Conservation (phyloP, 345 rosid species). For the Melaleuca quinquenervia region DNA sequence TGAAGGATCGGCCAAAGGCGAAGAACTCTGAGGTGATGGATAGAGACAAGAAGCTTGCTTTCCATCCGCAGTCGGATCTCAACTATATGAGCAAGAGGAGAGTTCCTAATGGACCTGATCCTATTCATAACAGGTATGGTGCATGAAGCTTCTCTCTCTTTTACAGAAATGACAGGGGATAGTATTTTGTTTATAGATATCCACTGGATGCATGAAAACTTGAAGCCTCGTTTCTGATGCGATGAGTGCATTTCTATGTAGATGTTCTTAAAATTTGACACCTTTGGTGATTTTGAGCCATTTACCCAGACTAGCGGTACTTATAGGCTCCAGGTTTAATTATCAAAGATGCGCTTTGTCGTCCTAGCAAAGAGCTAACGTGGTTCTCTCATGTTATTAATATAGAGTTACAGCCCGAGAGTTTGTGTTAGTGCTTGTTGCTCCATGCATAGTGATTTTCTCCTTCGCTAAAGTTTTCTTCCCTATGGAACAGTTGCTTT, state of each 20-base stretch:
- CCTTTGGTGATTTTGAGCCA: neutral
- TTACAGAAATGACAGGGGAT: neutral
- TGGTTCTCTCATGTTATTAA: neutral
- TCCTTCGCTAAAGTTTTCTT: neutral
- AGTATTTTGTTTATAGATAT: neutral
- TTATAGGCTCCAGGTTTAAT: neutral
- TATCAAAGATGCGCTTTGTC: neutral
- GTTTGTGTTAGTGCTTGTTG: neutral
- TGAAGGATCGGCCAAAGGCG: neutral
- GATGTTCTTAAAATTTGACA: neutral
- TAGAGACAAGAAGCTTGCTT: neutral
- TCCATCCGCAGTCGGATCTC: slow-evolving; percentile 23
- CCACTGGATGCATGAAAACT: neutral
- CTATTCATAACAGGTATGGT: slow-evolving; percentile 85
- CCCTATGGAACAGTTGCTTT: neutral
- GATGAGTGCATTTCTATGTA: neutral
- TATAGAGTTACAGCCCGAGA: neutral
- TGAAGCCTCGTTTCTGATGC: neutral
- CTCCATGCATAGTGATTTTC: neutral
- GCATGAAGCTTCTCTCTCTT: neutral
- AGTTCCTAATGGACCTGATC: slow-evolving; percentile 95
- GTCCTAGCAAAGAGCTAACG: neutral
- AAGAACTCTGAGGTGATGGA: neutral
- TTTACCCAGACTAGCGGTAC: neutral
- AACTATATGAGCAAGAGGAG: slow-evolving; percentile 65